A percentile compares a stretch with the other conserved stretches of the same genome.
Conservation (phyloP, 352 stramenopile species). For the Globisporangium emineosum region DNA sequence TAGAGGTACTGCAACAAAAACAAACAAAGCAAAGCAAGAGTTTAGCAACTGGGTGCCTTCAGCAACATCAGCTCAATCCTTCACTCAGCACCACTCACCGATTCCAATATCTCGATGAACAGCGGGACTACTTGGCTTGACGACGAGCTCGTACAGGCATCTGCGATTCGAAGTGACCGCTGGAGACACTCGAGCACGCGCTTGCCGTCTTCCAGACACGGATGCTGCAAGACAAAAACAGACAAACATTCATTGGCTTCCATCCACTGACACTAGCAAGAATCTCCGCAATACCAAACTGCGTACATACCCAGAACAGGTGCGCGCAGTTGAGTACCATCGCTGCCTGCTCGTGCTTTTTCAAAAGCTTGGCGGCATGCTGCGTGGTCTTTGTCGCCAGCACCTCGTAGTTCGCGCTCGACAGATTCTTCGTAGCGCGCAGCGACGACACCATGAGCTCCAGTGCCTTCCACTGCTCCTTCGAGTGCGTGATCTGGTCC, state of each 20-base stretch:
- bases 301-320: slow-evolving; percentile 90
- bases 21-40: neutral
- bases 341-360: slow-evolving; percentile 95
- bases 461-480: slow-evolving; percentile 88
- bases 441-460: slow-evolving; percentile 89
- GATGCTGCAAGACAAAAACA: slow-evolving; percentile 44
- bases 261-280: no score
- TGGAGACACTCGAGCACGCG: slow-evolving; percentile 97
- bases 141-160: slow-evolving; percentile 75
- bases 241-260: no score
- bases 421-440: slow-evolving; percentile 73
- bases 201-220: slow-evolving; percentile 88
- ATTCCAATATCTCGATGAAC: slow-evolving; percentile 96
- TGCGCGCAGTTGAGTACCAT: slow-evolving; percentile 95
- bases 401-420: slow-evolving; percentile 90
- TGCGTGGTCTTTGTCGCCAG: slow-evolving; percentile 97
- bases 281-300: no score
- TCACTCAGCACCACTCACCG: slow-evolving; percentile 31
- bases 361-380: slow-evolving; percentile 94
- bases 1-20: slow-evolving; percentile 78
- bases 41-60: neutral
- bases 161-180: slow-evolving; percentile 93
- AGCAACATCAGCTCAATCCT: neutral
- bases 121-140: slow-evolving; percentile 84
- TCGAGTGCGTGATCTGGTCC: slow-evolving; percentile 92